Percentiles rank a stretch among this genome's conserved stretches.
These are phyloP conservation scores for Dioscorea cayenensis DNA, from an alignment of 116 monocot species.

Conservation along the genomic window DNA sequence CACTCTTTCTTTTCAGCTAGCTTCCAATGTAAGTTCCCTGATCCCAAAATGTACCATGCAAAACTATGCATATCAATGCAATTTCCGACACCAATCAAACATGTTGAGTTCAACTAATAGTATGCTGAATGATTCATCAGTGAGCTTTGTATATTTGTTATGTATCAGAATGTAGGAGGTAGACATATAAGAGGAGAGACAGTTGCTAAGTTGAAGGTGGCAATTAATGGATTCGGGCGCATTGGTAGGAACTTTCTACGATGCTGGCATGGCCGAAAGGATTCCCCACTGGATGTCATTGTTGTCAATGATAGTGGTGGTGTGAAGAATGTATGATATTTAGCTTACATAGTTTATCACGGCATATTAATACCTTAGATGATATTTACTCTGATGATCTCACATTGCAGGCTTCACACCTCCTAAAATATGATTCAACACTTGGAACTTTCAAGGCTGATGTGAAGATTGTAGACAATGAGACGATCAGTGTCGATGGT, in stretches of 20 bases:
- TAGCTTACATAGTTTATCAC: neutral
- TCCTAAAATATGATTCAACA: constrained; percentile 96
- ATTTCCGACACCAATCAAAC: too few species aligned
- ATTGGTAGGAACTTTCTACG: constrained; percentile 94
- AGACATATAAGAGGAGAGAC: constrained; percentile 51
- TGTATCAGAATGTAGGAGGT: constrained; percentile 18
- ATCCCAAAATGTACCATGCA: neutral
- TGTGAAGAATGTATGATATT: constrained; percentile 63
- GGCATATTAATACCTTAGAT: neutral
- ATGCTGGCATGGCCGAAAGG: constrained; percentile 91
- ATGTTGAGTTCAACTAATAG: neutral
- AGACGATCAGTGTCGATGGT: constrained; percentile 91
- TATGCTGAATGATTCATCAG: neutral
- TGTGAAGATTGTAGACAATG: constrained; percentile 83
- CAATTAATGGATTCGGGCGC: constrained; percentile 93
- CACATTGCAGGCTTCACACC: constrained; percentile 74
- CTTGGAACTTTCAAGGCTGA: constrained; percentile 96
- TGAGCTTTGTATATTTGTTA: neutral
- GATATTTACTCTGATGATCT: neutral
- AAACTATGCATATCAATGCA: too few species aligned
- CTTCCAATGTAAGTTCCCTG: constrained; percentile 37
- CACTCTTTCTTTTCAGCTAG: constrained; percentile 42
- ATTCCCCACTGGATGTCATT: constrained; percentile 91
- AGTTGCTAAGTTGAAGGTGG: constrained; percentile 91
- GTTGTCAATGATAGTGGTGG: constrained; percentile 96